Base-by-base conservation (phyloP, 169 alveolate genomes). In the Babesia caballi region DNA sequence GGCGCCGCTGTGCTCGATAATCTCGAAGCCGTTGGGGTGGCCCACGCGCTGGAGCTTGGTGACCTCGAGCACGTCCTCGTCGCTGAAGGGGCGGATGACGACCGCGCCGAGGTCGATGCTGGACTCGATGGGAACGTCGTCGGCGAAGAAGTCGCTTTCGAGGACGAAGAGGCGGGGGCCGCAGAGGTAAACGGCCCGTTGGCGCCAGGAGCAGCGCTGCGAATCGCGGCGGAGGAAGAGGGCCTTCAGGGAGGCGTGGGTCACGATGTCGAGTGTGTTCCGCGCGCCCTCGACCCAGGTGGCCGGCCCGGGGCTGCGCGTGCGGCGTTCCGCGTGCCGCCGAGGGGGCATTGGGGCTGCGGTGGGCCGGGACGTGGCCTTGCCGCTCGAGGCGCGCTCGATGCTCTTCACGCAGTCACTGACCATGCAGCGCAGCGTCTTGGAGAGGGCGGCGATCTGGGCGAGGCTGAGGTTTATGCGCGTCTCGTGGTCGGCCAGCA, bases 1-100 rank as follows among this genome's bases (percentile, higher is more conserved):
- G 5, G 52, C 35, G 17, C 65, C 42, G 11, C 27, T 78, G 36
- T 28, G 46, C 59, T 78, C 86, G 14, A 50, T 44, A 23, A 78
- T 25, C 50, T 78, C 86, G 54, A 78, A 78, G 23, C 86, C 86
- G 58, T 68, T 58, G 42, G 86, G 86, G 41, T 60, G 52, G 21
- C 82, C 68, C 28, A 78, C 23, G 21, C 86, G 63, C 38, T 51
- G 57, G n/a, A 78, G 50, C 41, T 78, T 78, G 27, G 86, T 40
- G 23, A 63, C 53, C 14, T 53, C 70, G 28, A 70, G 49, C 15
- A 58, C 57, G 1, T 67, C 74, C 33, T 41, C 82, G 41, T 78
- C 86, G 32, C 32, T 61, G 23, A 66, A 78, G 21, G 51, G 3
- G 46, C 67, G 59, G 9, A 78, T 27, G 12, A 68, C 54, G 2